Evolutionary conservation across 495 filamentous ascomycete genomes (phyloP).

Genomic region (Patellaria atrata): DNA sequence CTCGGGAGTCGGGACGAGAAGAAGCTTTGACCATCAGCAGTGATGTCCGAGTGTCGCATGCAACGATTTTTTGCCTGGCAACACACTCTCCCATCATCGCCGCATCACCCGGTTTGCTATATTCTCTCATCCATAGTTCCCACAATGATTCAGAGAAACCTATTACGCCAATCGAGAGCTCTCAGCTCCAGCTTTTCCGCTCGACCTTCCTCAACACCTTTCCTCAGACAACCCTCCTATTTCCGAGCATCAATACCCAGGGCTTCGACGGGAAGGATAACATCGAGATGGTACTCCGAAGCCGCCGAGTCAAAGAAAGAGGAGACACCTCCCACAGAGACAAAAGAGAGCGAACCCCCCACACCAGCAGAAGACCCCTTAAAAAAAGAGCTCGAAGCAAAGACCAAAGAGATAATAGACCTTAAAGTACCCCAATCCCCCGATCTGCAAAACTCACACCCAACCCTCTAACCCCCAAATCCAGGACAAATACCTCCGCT

Average conservation of each 20-base stretch:
- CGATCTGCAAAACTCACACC: neutral
- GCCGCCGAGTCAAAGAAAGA: conserved; percentile 17
- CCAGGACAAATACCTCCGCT: conserved; percentile 85
- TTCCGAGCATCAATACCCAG: conserved; percentile 6
- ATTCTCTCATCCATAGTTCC: neutral
- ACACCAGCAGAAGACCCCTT: conserved; percentile 32
- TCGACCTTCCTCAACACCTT: conserved; percentile 6
- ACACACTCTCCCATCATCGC: conserved; percentile 1
- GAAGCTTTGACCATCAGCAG: too few species aligned
- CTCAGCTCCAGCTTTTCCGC: conserved; percentile 1
- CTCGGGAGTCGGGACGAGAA: too few species aligned
- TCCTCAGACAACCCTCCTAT: neutral
- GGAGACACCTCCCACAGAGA: conserved; percentile 5
- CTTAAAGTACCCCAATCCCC: conserved; percentile 51
- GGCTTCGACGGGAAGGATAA: conserved; percentile 4
- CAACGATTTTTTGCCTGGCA: neutral
- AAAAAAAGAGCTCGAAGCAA: conserved; percentile 60
- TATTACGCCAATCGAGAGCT: conserved; percentile 12
- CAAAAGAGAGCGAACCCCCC: conserved; percentile 4
- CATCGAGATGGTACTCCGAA: conserved; percentile 20
- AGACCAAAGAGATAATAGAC: conserved; percentile 69
- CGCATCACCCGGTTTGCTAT: too few species aligned
- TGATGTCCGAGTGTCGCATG: too few species aligned
- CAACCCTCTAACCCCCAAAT: neutral
- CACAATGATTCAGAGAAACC: conserved; percentile 18